A percentile compares a stretch with the other conserved stretches of the same genome.
These are phyloP conservation scores for Vitis labrusca DNA, from an alignment of 164 flowering plant genomes.

Conservation along the genomic window DNA sequence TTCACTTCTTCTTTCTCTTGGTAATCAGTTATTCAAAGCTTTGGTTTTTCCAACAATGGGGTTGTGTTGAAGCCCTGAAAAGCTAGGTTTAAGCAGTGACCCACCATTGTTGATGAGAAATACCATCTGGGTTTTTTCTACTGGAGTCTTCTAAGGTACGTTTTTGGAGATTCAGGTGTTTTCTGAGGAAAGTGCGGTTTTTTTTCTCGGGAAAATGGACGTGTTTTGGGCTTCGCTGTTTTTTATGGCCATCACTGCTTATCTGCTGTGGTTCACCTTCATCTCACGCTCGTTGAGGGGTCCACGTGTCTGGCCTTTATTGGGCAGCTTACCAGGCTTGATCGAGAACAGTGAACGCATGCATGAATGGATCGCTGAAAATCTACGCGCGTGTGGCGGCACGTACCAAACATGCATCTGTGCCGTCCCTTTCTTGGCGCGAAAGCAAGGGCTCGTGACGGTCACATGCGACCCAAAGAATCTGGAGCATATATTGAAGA, in stretches of 20 bases:
- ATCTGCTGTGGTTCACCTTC: slow-evolving; percentile 73
- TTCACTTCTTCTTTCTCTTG: not conserved
- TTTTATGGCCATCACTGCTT: slow-evolving; percentile 45
- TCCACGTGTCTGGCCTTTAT: slow-evolving; percentile 70
- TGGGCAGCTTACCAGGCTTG: slow-evolving; percentile 76
- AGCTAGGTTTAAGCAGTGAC: too few species aligned
- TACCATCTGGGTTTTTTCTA: too few species aligned
- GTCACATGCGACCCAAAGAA: slow-evolving; percentile 76
- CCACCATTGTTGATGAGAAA: too few species aligned
- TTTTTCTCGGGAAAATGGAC: slow-evolving; percentile 35
- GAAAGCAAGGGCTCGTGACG: slow-evolving; percentile 69
- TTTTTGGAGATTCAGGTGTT: too few species aligned
- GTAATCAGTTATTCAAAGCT: too few species aligned
- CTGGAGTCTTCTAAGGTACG: too few species aligned
- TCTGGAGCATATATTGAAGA: slow-evolving; percentile 66
- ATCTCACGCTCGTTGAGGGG: slow-evolving; percentile 57
- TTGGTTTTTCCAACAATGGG: too few species aligned
- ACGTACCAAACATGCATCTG: slow-evolving; percentile 83
- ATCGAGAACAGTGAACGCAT: slow-evolving; percentile 61
- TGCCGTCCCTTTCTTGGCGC: slow-evolving; percentile 63
- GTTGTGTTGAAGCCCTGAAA: too few species aligned
- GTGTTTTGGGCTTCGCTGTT: slow-evolving; percentile 37
- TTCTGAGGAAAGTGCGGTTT: too few species aligned
- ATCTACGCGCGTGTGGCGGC: slow-evolving; percentile 68
- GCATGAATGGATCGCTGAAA: slow-evolving; percentile 78